Evolutionary conservation across 768 basidiomycete genomes (phyloP), one percentile per base, ranked within the genome.

Genomic region (Lentinula lateritia): DNA sequence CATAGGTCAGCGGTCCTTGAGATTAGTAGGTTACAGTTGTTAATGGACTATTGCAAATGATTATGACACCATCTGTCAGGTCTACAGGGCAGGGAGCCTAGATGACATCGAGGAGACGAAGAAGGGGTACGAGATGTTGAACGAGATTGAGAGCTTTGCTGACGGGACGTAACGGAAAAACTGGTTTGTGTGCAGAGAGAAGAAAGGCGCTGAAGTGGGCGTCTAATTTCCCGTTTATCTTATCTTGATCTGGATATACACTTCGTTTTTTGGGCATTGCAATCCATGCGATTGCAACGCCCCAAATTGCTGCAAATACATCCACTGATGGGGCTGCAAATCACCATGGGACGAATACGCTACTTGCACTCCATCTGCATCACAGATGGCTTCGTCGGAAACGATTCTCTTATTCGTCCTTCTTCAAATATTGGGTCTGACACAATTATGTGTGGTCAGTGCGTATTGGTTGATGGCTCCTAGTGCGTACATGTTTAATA

Each of bases 401-500:
- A 28, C 28, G 28, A 28, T 45, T 18, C n/a, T 18, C n/a, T 45
- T n/a, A 45, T 45, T n/a, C n/a, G n/a, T 45, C 43, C 10, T 45
- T 45, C 13, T 15, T 18, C 43, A 45, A 16, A 45, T 45, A 7
- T 16, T 45, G 43, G n/a, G 7, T 6, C 43, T 45, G 15, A n/a
- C 43, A 3, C 43, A 45, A n/a, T 28, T 20, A 20, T 48, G n/a
- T 28, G 20, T 2, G 8, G 46, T 48, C 46, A 48, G 23, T 42
- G 52, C 58, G 48, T 73, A 71, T 61, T 72, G 71, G 71, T 65
- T 73, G 35, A 72, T 73, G 71, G 69, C 67, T 16, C 66, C 68
- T 13, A 72, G 72, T 73, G 62, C 39, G 71, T 60, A 13, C 38
- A n/a, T 41, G n/a, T 64, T 41, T 13, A 48, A 15, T 62, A 10